Evolutionary conservation across 2,329 filamentous ascomycete genomes (phyloP).

Genomic region (Xylaria sp.): DNA sequence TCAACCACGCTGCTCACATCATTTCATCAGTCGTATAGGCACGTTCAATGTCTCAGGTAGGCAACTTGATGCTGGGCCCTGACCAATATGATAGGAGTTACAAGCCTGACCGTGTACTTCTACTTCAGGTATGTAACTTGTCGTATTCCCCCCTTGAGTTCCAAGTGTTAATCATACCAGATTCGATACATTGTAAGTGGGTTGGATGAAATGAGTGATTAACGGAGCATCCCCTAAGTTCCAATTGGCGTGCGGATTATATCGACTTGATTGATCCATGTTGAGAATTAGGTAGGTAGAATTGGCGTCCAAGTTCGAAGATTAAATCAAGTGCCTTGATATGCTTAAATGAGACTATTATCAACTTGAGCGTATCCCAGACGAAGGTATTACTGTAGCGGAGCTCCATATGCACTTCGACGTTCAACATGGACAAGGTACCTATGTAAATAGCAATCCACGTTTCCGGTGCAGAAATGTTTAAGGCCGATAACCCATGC

Average conservation of each 20-base stretch:
- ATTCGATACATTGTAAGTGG: neutral
- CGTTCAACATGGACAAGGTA: neutral
- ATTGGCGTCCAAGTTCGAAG: neutral
- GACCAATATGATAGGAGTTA: neutral
- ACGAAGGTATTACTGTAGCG: neutral
- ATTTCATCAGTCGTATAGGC: neutral
- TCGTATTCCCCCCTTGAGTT: neutral
- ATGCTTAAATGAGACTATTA: too few species aligned
- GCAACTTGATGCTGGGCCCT: neutral
- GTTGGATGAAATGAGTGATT: slow-evolving; percentile 5
- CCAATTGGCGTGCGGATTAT: neutral
- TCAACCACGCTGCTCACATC: neutral
- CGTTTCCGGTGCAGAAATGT: slow-evolving; percentile 4
- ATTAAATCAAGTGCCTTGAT: neutral
- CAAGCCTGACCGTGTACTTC: neutral
- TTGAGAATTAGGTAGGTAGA: neutral
- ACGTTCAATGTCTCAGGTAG: neutral
- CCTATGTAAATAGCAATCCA: neutral
- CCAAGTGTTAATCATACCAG: neutral
- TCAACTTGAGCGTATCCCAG: neutral
- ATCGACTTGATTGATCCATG: neutral
- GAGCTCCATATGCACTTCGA: neutral
- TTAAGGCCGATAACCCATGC: neutral
- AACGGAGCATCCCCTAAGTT: neutral
- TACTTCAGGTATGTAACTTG: neutral